Conservation (phyloP, 345 rosid species). For the Capsella bursapastoris region DNA sequence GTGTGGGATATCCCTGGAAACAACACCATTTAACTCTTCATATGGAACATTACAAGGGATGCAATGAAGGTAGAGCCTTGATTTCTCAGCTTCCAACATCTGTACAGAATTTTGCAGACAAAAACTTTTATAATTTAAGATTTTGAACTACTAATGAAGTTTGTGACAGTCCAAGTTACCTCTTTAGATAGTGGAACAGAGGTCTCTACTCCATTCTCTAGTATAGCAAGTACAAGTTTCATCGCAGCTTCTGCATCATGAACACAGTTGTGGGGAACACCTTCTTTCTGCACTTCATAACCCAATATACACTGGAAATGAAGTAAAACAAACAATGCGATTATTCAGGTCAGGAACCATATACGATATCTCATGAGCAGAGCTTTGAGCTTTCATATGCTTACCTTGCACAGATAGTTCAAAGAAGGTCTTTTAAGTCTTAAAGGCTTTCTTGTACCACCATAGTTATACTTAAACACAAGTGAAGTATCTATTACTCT, state of each 20-base stretch:
- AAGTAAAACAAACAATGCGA: background rate
- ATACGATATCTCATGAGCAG: background rate
- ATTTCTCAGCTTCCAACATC: constrained; percentile 53
- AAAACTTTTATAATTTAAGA: background rate
- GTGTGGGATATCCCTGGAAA: constrained; percentile 53
- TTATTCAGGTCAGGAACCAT: background rate
- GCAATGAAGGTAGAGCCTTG: constrained; percentile 68
- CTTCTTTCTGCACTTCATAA: constrained; percentile 62
- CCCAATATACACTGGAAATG: constrained; percentile 61
- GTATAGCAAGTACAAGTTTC: constrained; percentile 71
- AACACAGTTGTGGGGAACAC: constrained; percentile 69
- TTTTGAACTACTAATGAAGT: background rate
- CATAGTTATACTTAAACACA: constrained; percentile 55
- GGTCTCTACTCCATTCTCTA: constrained; percentile 54
- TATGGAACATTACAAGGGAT: constrained; percentile 57
- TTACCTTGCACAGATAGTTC: constrained; percentile 71
- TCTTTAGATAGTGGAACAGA: constrained; percentile 46
- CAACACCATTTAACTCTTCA: constrained; percentile 49
- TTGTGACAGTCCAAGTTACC: constrained; percentile 43
- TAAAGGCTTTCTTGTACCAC: constrained; percentile 43
- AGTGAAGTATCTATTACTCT: constrained; percentile 80
- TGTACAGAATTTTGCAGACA: constrained; percentile 33
- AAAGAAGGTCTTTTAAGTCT: constrained; percentile 54
- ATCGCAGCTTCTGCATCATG: constrained; percentile 84
- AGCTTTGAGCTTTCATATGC: constrained; percentile 1